Percentiles rank a stretch among this genome's conserved stretches.
Evolutionary conservation across 1,284 basidiomycete species (phyloP).

Genomic region (Melanopsichium pennsylvanicum): DNA sequence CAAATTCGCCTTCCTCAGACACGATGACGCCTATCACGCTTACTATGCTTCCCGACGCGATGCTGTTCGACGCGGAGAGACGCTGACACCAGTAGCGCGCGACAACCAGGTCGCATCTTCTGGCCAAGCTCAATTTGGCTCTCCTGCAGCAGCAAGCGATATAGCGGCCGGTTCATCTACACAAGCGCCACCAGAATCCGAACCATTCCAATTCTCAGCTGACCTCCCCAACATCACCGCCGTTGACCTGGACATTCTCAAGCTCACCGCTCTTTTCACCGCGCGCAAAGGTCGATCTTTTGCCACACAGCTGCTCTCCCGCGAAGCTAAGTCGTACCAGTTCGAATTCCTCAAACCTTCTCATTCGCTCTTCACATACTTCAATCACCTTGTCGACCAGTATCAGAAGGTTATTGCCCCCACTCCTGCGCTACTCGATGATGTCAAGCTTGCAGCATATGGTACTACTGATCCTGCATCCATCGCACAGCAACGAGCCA

Average conservation of each 20-base stretch:
- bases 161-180: constrained; percentile 5
- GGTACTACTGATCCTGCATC: constrained; percentile 21
- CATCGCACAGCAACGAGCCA: constrained; percentile 16
- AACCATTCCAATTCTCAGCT: constrained; percentile 81
- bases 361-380: constrained; percentile 94
- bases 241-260: constrained; percentile 75
- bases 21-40: constrained; percentile 60
- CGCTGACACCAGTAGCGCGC: constrained; percentile 7
- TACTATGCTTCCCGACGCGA: constrained; percentile 60
- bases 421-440: constrained; percentile 76
- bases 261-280: constrained; percentile 90
- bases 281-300: constrained; percentile 89
- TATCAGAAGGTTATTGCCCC: constrained; percentile 91
- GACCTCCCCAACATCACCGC: constrained; percentile 88
- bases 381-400: constrained; percentile 95
- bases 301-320: constrained; percentile 81
- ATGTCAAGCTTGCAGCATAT: constrained; percentile 69
- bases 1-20: constrained; percentile 60
- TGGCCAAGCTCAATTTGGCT: constrained; percentile 1
- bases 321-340: constrained; percentile 93
- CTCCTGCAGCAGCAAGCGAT: neutral
- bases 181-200: constrained; percentile 75
- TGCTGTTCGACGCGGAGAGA: constrained; percentile 43
- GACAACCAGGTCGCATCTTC: constrained; percentile 9
- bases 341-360: constrained; percentile 96